phyloP scores from a whole-genome alignment of 805 yeast species.

The Hanseniaspora meyeri region DNA sequence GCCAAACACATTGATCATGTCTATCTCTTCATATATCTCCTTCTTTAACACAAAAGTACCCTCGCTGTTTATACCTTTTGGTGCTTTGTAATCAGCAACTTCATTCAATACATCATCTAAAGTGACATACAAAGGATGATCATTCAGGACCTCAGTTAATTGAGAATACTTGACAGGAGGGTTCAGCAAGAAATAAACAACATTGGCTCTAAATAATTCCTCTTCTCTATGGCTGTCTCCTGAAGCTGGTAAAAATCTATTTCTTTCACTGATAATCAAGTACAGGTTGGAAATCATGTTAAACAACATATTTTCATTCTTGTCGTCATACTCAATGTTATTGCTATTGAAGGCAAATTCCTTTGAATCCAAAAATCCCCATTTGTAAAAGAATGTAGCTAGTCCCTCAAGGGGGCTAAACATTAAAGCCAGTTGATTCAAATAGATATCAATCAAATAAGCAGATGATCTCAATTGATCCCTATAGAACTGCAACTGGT shows the following conservation, averaged over 20 bases:
- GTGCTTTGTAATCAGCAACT: conserved; percentile 48
- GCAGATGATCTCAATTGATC: conserved; percentile 41
- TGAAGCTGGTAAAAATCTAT: conserved; percentile 39
- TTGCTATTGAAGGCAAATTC: conserved; percentile 24
- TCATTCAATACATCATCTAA: conserved; percentile 45
- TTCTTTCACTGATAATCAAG: conserved; percentile 56
- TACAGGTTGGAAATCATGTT: conserved; percentile 66
- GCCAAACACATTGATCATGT: conserved; percentile 41
- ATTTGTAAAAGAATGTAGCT: conserved; percentile 41
- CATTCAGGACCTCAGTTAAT: conserved; percentile 30
- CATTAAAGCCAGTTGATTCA: conserved; percentile 51
- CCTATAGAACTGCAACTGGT: conserved; percentile 40
- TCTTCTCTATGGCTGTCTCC: conserved; percentile 24
- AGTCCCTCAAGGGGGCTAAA: conserved; percentile 48
- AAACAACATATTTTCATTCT: conserved; percentile 53
- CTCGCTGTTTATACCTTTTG: conserved; percentile 51
- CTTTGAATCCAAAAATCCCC: conserved; percentile 46
- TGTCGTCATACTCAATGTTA: conserved; percentile 38
- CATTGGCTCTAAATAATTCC: conserved; percentile 29
- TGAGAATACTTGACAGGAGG: conserved; percentile 45
- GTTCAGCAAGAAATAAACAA: conserved; percentile 40
- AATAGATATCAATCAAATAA: conserved; percentile 60
- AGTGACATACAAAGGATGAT: conserved; percentile 26
- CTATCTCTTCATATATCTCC: conserved; percentile 35
- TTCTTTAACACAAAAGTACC: conserved; percentile 55